A percentile compares a stretch with the other conserved stretches of the same genome.
Evolutionary conservation across 2,329 filamentous ascomycete genomes (phyloP).

Genomic region (Malbranchea cinnamomea): DNA sequence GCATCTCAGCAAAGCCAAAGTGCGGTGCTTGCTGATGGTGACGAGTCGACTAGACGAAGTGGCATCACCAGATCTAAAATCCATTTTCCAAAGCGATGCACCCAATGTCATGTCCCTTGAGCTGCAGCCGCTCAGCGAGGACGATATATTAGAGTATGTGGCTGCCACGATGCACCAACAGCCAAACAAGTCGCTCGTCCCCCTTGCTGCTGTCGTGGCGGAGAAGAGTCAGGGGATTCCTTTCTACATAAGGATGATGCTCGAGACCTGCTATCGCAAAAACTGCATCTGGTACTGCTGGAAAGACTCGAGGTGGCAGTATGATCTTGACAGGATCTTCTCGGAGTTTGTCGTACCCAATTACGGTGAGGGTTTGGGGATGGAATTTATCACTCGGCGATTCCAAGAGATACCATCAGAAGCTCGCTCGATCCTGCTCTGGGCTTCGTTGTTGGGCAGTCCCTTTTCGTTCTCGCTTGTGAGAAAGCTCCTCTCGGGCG

Average conservation of each 20-base stretch:
- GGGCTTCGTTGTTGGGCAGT: slow-evolving; percentile 70
- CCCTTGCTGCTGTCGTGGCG: slow-evolving; percentile 70
- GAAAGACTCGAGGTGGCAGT: slow-evolving; percentile 66
- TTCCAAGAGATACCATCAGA: slow-evolving; percentile 60
- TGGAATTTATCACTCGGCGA: slow-evolving; percentile 65
- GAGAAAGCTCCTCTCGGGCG: slow-evolving; percentile 58
- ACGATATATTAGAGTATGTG: slow-evolving; percentile 70
- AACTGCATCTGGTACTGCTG: slow-evolving; percentile 88
- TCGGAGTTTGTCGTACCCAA: slow-evolving; percentile 66
- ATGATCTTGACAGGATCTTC: slow-evolving; percentile 72
- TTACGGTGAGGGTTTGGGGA: slow-evolving; percentile 66
- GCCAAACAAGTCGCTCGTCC: slow-evolving; percentile 52
- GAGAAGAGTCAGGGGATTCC: slow-evolving; percentile 81
- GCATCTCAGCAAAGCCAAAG: slow-evolving; percentile 60
- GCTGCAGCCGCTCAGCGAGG: slow-evolving; percentile 59
- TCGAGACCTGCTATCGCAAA: slow-evolving; percentile 72
- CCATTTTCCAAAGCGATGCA: slow-evolving; percentile 31
- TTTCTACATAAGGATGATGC: slow-evolving; percentile 83
- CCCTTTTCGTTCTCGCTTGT: slow-evolving; percentile 74
- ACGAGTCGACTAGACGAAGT: slow-evolving; percentile 59
- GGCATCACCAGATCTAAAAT: slow-evolving; percentile 29
- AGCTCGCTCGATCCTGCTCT: slow-evolving; percentile 66
- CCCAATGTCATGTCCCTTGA: slow-evolving; percentile 53
- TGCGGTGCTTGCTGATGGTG: slow-evolving; percentile 70
- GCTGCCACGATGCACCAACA: slow-evolving; percentile 63